Percentiles rank a stretch among this genome's conserved stretches.
Conservation (phyloP, 306 rosid genomes). For the Cucumis cinereus region DNA sequence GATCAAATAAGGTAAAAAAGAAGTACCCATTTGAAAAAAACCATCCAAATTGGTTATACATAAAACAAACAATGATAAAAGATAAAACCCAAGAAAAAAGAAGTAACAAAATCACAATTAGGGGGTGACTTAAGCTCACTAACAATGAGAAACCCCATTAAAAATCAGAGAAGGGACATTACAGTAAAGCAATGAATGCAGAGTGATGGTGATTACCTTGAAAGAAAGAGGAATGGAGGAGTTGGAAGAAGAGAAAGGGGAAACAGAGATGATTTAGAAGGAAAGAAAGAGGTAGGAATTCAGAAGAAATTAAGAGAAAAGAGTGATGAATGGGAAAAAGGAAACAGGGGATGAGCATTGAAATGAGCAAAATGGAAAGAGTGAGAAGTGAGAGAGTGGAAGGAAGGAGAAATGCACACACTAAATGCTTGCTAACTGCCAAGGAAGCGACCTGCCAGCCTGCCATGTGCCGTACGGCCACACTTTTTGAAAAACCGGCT, state of each 20-base stretch:
- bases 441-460: slow-evolving; percentile 36
- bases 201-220: background rate
- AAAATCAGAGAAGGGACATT: background rate
- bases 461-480: slow-evolving; percentile 41
- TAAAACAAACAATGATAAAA: background rate
- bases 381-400: background rate
- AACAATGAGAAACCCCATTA: background rate
- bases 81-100: background rate
- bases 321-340: background rate
- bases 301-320: background rate
- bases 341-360: background rate
- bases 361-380: slow-evolving; percentile 1
- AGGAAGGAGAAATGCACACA: slow-evolving; percentile 20
- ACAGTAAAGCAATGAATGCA: background rate
- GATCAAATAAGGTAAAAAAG: background rate
- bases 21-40: background rate
- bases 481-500: slow-evolving; percentile 23
- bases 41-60: background rate
- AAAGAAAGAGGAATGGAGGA: background rate
- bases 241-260: background rate
- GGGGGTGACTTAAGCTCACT: background rate
- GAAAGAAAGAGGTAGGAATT: background rate
- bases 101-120: background rate
- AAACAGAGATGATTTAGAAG: background rate
- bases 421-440: slow-evolving; percentile 69